phyloP scores from a whole-genome alignment of 306 rosid species.

The Crataegus laevigata region DNA sequence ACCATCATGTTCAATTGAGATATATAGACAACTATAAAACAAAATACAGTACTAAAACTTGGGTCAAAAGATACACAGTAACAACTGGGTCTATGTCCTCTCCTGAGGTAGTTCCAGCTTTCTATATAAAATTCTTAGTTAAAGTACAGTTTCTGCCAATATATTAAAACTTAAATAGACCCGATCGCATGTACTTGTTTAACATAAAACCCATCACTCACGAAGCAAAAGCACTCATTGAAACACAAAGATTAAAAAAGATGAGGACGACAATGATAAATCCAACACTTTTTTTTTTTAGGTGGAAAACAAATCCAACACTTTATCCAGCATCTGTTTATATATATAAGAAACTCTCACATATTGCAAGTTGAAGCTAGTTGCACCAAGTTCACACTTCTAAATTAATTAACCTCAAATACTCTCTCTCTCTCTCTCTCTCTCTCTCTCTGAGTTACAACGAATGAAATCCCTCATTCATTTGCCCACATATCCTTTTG shows the following conservation, averaged over 20 bases:
- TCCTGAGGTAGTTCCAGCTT: background rate
- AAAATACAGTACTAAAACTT: background rate
- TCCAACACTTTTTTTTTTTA: conserved; percentile 13
- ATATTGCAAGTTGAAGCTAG: conserved; percentile 5
- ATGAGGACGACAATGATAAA: conserved; percentile 8
- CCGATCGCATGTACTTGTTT: background rate
- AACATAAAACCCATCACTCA: conserved; percentile 6
- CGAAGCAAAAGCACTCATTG: background rate
- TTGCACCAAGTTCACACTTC: conserved; percentile 15
- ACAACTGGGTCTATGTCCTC: background rate
- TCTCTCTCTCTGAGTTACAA: background rate
- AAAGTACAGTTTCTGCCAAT: background rate
- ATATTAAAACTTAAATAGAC: background rate
- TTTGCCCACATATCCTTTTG: background rate
- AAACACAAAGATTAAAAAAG: conserved; percentile 1
- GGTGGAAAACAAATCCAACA: conserved; percentile 16
- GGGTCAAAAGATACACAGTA: conserved; percentile 19
- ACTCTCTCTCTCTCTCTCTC: background rate
- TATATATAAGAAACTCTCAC: conserved; percentile 2
- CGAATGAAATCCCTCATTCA: background rate
- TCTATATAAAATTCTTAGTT: background rate
- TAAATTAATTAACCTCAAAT: background rate
- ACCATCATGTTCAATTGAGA: background rate
- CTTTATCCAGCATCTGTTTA: conserved; percentile 3
- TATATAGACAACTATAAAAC: background rate